Base-by-base conservation (phyloP, 306 rosid species). In the Pyrus pyrifolia region DNA sequence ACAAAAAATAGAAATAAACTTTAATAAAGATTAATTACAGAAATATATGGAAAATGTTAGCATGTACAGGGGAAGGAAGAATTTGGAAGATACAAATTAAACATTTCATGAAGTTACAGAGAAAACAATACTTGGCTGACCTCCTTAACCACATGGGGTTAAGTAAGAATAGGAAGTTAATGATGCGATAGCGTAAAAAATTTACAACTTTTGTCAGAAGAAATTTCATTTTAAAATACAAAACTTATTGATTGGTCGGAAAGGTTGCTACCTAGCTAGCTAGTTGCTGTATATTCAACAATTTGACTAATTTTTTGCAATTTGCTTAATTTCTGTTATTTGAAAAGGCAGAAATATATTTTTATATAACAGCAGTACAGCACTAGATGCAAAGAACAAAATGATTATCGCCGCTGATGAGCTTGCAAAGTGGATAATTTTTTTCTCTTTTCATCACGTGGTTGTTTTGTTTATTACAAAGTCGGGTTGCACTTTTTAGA, bases 361-460 rank as follows among this genome's bases (percentile, higher is more conserved):
- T 61, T 13, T 12, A 61, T 29, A 62, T 11, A 23, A 61, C 60
- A 61, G 70, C 78, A 3, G 12, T 44, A 62, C 14, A 17, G 31
- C 60, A 62, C 60, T 44, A 74, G 33, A 40, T 6, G 33, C 12
- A 33, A 61, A 61, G 46, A 25, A 0, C 3, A 60, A 72, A 42
- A 2, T 18, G 46, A 35, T 35, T 35, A 19, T 7, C 25, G 29
- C 44, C 5, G 8, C 44, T 10, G 23, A 60, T 73, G 29, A 59
- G 68, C 69, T 73, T 61, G 77, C 44, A 25, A 66, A 60, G 25
- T 73, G 45, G 60, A 61, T 27, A 60, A 61, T 19, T 74, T 66
- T 66, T 33, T 3, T 8, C 30, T 44, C 60, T 19, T 73, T 73
- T 61, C 45, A 7, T 4, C 59, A 29, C 60, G 70, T 18, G 60